A percentile compares a stretch with the other conserved stretches of the same genome.
Conservation (phyloP, 2,329 filamentous ascomycete genomes). For the Paecilomyces sp. region DNA sequence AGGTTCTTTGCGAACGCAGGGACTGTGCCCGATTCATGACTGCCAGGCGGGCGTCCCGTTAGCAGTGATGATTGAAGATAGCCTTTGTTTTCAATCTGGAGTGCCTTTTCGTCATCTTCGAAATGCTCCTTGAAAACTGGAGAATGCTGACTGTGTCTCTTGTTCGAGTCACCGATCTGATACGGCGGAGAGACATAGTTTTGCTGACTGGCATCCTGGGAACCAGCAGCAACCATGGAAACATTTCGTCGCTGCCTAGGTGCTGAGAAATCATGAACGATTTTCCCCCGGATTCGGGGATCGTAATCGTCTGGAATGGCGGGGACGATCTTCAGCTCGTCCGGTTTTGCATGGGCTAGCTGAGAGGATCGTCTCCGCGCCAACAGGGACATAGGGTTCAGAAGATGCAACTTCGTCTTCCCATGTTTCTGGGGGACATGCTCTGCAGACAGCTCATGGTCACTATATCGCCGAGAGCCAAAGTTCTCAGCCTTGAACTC, state of each 20-base stretch:
- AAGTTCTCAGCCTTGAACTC: slow-evolving; percentile 19
- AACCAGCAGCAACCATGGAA: slow-evolving; percentile 6
- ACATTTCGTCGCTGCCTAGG: slow-evolving; percentile 41
- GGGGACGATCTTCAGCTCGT: slow-evolving; percentile 45
- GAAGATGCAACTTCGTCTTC: slow-evolving; percentile 48
- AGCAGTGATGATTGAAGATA: slow-evolving; percentile 35
- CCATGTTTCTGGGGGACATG: slow-evolving; percentile 25
- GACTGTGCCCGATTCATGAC: slow-evolving; percentile 23
- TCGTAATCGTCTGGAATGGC: slow-evolving; percentile 56
- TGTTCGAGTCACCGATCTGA: slow-evolving; percentile 21
- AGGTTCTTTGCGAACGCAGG: slow-evolving; percentile 40
- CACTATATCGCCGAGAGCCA: slow-evolving; percentile 14
- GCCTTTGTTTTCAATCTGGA: slow-evolving; percentile 35
- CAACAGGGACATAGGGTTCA: slow-evolving; percentile 56
- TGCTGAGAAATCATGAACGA: slow-evolving; percentile 59
- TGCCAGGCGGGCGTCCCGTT: slow-evolving; percentile 19
- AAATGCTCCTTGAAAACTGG: slow-evolving; percentile 58
- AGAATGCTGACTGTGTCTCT: slow-evolving; percentile 39
- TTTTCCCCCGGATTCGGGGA: slow-evolving; percentile 55
- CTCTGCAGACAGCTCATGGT: slow-evolving; percentile 22
- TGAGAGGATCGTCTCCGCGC: slow-evolving; percentile 51
- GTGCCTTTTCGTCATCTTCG: slow-evolving; percentile 39
- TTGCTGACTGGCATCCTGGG: slow-evolving; percentile 10
- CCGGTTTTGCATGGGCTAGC: slow-evolving; percentile 38
- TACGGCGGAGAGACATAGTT: not conserved